Evolutionary conservation across 2,329 filamentous ascomycete species (phyloP).

Genomic region (Penicillium sp.): DNA sequence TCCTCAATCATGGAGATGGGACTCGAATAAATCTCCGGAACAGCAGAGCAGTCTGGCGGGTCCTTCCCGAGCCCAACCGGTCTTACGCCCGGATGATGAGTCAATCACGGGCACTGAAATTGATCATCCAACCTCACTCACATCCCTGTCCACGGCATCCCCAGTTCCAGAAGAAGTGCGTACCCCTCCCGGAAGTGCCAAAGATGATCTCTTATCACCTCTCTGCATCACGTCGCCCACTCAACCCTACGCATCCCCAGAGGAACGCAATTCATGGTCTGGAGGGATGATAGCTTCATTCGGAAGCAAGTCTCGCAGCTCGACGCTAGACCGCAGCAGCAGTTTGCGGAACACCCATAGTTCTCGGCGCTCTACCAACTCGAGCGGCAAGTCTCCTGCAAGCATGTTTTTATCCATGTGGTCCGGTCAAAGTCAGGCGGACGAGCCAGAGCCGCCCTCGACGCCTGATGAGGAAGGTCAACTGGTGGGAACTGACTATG

Average conservation of each 20-base stretch:
- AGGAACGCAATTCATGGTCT: slow-evolving; percentile 45
- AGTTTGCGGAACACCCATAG: slow-evolving; percentile 36
- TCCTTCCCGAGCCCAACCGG: slow-evolving; percentile 22
- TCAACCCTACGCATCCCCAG: slow-evolving; percentile 39
- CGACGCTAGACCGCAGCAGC: slow-evolving; percentile 33
- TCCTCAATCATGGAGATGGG: slow-evolving; percentile 19
- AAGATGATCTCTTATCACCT: slow-evolving; percentile 39
- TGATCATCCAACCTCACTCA: slow-evolving; percentile 44
- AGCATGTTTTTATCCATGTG: slow-evolving; percentile 60
- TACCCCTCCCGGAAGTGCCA: slow-evolving; percentile 41
- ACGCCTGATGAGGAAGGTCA: slow-evolving; percentile 68
- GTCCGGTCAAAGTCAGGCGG: slow-evolving; percentile 33
- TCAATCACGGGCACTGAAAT: slow-evolving; percentile 27
- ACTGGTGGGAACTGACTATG: slow-evolving; percentile 65
- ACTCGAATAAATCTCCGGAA: slow-evolving; percentile 22
- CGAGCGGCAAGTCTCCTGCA: slow-evolving; percentile 58
- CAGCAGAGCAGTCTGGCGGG: slow-evolving; percentile 31
- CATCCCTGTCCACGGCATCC: slow-evolving; percentile 46
- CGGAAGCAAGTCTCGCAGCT: slow-evolving; percentile 38
- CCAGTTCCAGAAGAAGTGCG: slow-evolving; percentile 41
- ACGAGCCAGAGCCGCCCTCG: slow-evolving; percentile 40
- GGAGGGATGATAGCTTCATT: slow-evolving; percentile 30
- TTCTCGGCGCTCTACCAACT: slow-evolving; percentile 52
- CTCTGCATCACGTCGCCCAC: slow-evolving; percentile 39
- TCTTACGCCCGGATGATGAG: slow-evolving; percentile 25